phyloP scores from a whole-genome alignment of 257 asterid species.

The Nemophila menziesii region DNA sequence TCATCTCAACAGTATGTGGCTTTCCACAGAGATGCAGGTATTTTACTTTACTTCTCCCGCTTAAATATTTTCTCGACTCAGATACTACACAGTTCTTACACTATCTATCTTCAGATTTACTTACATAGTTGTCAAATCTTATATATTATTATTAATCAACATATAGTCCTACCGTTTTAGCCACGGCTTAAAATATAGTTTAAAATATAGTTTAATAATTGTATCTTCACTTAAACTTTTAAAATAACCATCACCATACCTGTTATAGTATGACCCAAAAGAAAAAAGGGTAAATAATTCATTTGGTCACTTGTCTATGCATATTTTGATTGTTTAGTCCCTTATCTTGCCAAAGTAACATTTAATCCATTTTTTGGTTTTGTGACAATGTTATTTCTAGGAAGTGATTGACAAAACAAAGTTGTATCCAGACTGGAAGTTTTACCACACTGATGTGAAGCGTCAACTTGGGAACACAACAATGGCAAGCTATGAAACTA shows the following conservation, averaged over 20 bases:
- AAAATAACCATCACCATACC: too few relatives aligned
- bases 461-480: conserved; percentile 75
- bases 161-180: too few relatives aligned
- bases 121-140: too few relatives aligned
- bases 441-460: conserved; percentile 70
- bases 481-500: conserved; percentile 83
- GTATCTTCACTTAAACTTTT: not conserved
- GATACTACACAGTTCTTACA: not conserved
- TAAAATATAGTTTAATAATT: not conserved
- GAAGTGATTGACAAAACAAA: conserved; percentile 63
- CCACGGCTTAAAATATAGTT: too few relatives aligned
- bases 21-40: conserved; percentile 99
- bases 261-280: not conserved
- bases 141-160: too few relatives aligned
- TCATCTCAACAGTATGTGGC: conserved; percentile 65
- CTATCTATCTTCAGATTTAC: too few relatives aligned
- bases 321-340: too few relatives aligned
- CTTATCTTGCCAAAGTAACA: too few relatives aligned
- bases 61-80: not conserved
- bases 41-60: not conserved
- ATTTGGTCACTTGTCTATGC: too few relatives aligned
- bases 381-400: too few relatives aligned
- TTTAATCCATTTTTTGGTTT: not conserved
- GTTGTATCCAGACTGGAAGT: conserved; percentile 44
- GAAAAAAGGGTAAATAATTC: too few relatives aligned